These are phyloP conservation scores for Physcomitrellopsis africana DNA, from an alignment of 225 moss, liverwort and hornwort genomes.

Conservation along the genomic window DNA sequence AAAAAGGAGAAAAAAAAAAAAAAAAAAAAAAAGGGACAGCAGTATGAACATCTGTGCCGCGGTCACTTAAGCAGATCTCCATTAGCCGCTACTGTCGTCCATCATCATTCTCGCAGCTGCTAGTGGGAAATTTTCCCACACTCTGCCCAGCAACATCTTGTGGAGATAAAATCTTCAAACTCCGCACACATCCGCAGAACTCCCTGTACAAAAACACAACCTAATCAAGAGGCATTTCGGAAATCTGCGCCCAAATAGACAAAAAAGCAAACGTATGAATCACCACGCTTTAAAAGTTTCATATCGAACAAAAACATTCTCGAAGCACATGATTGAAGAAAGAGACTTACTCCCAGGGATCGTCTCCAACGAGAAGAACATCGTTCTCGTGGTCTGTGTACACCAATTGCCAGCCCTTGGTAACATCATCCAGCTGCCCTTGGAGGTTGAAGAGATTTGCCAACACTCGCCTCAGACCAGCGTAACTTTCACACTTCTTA, in stretches of 20 bases:
- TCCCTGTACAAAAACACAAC: slow-evolving; percentile 11
- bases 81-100: not conserved
- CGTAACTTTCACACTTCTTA: slow-evolving; percentile 55
- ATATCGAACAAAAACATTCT: no score
- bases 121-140: not conserved
- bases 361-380: slow-evolving; percentile 64
- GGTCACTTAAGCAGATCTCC: no score
- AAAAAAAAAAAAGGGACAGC: no score
- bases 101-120: not conserved
- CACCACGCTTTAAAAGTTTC: no score
- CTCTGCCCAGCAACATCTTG: slow-evolving; percentile 16
- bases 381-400: slow-evolving; percentile 65
- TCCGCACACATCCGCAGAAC: slow-evolving; percentile 30
- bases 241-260: no score
- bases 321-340: not conserved
- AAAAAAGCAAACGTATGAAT: no score
- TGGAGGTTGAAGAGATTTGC: slow-evolving; percentile 51
- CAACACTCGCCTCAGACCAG: slow-evolving; percentile 40
- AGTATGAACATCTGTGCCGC: no score
- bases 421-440: slow-evolving; percentile 50
- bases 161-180: slow-evolving; percentile 26
- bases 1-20: no score
- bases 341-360: slow-evolving; percentile 62
- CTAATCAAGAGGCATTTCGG: no score
- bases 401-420: slow-evolving; percentile 58